Evolutionary conservation across 768 basidiomycete genomes (phyloP), one percentile per base, ranked within the genome.

Genomic region (Boletus subcaerulescens): DNA sequence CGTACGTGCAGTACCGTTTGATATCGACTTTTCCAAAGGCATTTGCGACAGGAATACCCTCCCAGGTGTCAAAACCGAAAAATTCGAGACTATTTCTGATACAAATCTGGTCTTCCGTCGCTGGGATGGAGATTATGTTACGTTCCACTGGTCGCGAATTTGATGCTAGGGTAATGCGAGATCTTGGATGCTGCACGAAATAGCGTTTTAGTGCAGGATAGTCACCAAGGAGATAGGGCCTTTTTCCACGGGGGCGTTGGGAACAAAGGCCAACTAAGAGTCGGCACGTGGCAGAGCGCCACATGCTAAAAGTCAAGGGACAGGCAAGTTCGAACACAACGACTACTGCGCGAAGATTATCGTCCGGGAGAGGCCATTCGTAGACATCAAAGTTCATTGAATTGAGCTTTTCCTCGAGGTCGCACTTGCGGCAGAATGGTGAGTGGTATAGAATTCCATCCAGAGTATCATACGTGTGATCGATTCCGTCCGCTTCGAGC

Each of bases 351-450:
- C 39, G 31, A 6, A 57, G 6, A 1, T 15, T n/a, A 9, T 69
- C 36, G 0, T 59, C 31, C 0, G 81, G 77, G 13, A 81, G 59
- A 0, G 79, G 80, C 78, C 77, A 77, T 55, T 81, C 81, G 24
- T 76, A 67, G 6, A 77, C 59, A 0, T 39, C 15, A 10, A 81
- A 76, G 0, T 9, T 4, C 62, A 78, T 57, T 0, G 0, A 4
- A 0, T 33, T 7, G 0, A 69, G 66, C 44, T 60, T 6, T 2
- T 15, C 18, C 24, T 60, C 26, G 17, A 69, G 55, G 0, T 12
- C 7, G 45, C 77, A 78, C 50, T 65, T 73, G 2, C 8, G 10
- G 18, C 49, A 53, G 3, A n/a, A 0, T 2, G 1, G 0, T 0
- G 50, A n/a, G 7, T 53, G 50, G n/a, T 3, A 17, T 9, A 9